phyloP scores from a whole-genome alignment of 257 asterid species.

The Solanum pennellii region DNA sequence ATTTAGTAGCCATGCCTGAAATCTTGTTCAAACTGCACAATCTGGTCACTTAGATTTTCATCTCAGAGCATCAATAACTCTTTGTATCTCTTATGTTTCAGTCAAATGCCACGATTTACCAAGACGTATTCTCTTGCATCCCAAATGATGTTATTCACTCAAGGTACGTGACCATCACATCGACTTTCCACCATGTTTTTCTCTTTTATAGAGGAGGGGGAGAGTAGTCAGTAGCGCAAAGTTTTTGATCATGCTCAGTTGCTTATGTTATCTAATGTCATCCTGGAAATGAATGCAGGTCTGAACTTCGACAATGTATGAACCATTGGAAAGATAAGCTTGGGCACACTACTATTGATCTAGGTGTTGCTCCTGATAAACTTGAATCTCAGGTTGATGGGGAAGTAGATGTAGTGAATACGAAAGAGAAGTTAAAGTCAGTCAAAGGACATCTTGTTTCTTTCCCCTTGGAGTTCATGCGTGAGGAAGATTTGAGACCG shows the following conservation, averaged over 20 bases:
- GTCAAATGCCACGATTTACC: constrained; percentile 72
- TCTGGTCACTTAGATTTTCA: background rate
- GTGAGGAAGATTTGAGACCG: constrained; percentile 83
- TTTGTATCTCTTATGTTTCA: constrained; percentile 12
- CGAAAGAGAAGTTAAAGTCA: constrained; percentile 36
- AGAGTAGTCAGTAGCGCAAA: background rate
- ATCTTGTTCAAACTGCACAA: background rate
- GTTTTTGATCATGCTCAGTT: background rate
- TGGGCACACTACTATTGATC: constrained; percentile 73
- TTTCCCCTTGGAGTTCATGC: constrained; percentile 88
- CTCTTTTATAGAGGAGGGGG: background rate
- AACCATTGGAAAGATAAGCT: constrained; percentile 65
- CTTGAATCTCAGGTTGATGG: constrained; percentile 37
- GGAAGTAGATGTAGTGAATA: constrained; percentile 17
- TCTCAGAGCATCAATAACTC: background rate
- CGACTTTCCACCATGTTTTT: background rate
- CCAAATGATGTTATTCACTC: constrained; percentile 79
- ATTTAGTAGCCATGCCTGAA: background rate
- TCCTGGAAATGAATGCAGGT: constrained; percentile 26
- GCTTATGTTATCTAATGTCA: background rate
- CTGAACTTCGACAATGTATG: constrained; percentile 70
- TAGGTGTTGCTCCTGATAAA: constrained; percentile 74
- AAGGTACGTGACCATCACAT: constrained; percentile 33
- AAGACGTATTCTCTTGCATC: constrained; percentile 75
- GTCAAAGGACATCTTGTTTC: constrained; percentile 68